phyloP scores from a whole-genome alignment of 192 early-diverging fungal species.

The Geosiphon pyriformis region DNA sequence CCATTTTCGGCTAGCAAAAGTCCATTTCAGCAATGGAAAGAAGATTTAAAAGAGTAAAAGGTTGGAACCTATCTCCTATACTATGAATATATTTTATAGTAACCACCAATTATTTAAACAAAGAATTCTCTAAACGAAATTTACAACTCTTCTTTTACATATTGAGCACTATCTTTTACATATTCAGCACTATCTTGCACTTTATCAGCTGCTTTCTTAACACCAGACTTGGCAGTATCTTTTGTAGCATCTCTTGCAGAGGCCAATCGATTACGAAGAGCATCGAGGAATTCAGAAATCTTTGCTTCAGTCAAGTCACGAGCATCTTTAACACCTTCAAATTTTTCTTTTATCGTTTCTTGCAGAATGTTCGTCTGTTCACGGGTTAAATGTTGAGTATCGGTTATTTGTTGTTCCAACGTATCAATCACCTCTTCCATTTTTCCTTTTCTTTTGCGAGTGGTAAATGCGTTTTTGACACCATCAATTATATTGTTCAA shows the following conservation, averaged over 20 bases:
- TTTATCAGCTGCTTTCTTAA: background rate
- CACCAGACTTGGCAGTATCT: background rate
- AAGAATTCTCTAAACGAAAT: too few relatives aligned
- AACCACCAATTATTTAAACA: too few relatives aligned
- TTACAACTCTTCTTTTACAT: too few relatives aligned
- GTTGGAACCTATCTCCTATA: too few relatives aligned
- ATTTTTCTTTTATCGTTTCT: constrained; percentile 5
- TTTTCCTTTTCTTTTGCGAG: background rate
- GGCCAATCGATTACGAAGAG: background rate
- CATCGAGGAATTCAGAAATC: background rate
- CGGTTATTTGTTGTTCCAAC: background rate
- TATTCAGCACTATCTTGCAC: background rate
- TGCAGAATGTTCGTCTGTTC: constrained; percentile 1
- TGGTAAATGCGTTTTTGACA: background rate
- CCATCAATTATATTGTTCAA: background rate
- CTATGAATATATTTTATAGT: too few relatives aligned
- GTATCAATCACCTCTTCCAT: background rate
- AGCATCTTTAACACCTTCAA: background rate
- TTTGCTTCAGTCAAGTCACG: constrained; percentile 12
- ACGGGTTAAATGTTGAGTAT: constrained; percentile 1
- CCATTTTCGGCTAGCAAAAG: too few relatives aligned
- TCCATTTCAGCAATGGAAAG: too few relatives aligned
- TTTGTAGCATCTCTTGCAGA: background rate
- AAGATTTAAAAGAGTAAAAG: too few relatives aligned
- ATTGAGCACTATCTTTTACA: too few relatives aligned